These are phyloP conservation scores for Coemansia asiatica DNA, from an alignment of 192 early-diverging fungal genomes.

Conservation along the genomic window DNA sequence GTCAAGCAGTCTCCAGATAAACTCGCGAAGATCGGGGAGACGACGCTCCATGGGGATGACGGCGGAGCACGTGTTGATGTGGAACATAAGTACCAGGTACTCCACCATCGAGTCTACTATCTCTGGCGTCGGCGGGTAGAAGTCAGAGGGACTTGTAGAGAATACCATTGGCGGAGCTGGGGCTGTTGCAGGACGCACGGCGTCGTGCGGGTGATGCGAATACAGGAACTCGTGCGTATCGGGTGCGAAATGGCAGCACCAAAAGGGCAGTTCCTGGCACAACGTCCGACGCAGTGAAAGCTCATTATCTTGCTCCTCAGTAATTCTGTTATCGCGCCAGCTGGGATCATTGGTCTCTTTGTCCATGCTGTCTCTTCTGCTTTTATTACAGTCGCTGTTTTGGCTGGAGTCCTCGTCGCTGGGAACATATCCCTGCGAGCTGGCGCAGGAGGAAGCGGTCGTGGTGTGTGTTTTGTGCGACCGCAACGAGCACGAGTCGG, in stretches of 20 bases:
- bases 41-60: slow-evolving; percentile 30
- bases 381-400: background rate
- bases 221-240: slow-evolving; percentile 30
- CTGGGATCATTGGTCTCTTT: too few relatives aligned
- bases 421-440: slow-evolving; percentile 15
- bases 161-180: background rate
- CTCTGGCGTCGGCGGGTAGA: slow-evolving; percentile 31
- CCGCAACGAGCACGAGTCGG: background rate
- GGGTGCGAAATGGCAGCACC: slow-evolving; percentile 22
- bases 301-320: background rate
- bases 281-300: slow-evolving; percentile 3
- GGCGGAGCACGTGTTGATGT: slow-evolving; percentile 20
- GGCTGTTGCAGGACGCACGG: slow-evolving; percentile 4
- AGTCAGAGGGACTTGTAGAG: background rate
- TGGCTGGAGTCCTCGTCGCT: slow-evolving; percentile 2
- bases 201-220: slow-evolving; percentile 4
- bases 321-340: background rate
- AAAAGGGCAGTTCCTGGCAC: slow-evolving; percentile 33
- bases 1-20: slow-evolving; percentile 46
- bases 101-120: slow-evolving; percentile 29
- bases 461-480: background rate
- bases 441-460: slow-evolving; percentile 1
- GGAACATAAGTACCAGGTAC: slow-evolving; percentile 23
- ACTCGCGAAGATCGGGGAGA: slow-evolving; percentile 26
- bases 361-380: too few relatives aligned